Evolutionary conservation across 2,329 filamentous ascomycete species (phyloP).

Genomic region (Talaromyces sp.): DNA sequence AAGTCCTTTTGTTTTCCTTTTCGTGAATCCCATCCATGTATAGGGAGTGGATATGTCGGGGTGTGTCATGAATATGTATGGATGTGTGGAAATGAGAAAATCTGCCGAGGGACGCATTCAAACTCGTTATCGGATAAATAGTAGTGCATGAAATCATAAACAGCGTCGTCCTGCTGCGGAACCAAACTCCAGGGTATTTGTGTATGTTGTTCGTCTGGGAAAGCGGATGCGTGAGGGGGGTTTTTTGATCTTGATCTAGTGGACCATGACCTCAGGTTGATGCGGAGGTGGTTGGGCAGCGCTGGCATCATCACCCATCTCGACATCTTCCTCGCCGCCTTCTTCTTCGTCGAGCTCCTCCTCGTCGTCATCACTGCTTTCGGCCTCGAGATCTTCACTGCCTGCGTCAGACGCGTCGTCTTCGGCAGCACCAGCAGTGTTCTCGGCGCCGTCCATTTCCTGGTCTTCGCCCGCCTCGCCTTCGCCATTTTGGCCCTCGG

Average conservation of each 20-base stretch:
- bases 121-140: slow-evolving; percentile 8
- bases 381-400: slow-evolving; percentile 73
- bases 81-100: neutral
- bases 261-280: slow-evolving; percentile 43
- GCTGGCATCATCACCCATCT: slow-evolving; percentile 52
- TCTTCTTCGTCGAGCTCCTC: slow-evolving; percentile 63
- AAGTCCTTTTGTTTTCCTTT: neutral
- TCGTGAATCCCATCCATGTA: neutral
- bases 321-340: slow-evolving; percentile 52
- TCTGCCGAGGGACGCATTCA: neutral
- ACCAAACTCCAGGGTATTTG: slow-evolving; percentile 9
- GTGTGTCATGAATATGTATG: neutral
- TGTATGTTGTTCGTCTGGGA: slow-evolving; percentile 6
- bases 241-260: slow-evolving; percentile 21
- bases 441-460: slow-evolving; percentile 69
- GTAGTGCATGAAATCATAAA: slow-evolving; percentile 10
- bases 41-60: neutral
- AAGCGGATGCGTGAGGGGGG: neutral
- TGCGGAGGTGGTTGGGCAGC: slow-evolving; percentile 24
- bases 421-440: slow-evolving; percentile 41
- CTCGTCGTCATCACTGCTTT: slow-evolving; percentile 67
- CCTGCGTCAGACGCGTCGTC: slow-evolving; percentile 69
- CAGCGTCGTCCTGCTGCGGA: slow-evolving; percentile 3
- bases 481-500: slow-evolving; percentile 46
- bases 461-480: slow-evolving; percentile 59